These are phyloP conservation scores for Phaseolus lunatus DNA, from an alignment of 306 rosid genomes.

Conservation along the genomic window DNA sequence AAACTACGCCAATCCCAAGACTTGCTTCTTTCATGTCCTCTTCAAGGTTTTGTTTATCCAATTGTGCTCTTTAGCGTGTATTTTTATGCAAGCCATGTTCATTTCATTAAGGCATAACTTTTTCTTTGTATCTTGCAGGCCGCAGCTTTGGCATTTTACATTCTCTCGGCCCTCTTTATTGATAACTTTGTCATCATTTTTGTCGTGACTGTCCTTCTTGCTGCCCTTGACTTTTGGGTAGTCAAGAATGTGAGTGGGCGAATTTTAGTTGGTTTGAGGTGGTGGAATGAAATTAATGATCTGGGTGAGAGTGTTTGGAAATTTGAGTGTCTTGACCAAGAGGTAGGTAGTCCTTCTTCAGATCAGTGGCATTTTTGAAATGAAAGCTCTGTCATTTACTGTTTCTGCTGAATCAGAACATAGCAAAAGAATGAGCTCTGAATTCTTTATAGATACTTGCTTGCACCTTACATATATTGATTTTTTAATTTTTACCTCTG, in stretches of 20 bases:
- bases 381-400: not conserved
- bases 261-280: slow-evolving; percentile 95
- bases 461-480: slow-evolving; percentile 35
- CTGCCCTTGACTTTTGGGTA: slow-evolving; percentile 98
- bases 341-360: slow-evolving; percentile 59
- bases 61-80: not conserved
- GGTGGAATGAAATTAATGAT: slow-evolving; percentile 99
- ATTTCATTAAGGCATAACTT: slow-evolving; percentile 16
- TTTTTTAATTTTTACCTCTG: not conserved
- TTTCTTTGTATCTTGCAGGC: slow-evolving; percentile 64
- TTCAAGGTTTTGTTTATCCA: slow-evolving; percentile 72
- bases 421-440: slow-evolving; percentile 18
- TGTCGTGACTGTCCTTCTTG: slow-evolving; percentile 95
- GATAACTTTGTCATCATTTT: slow-evolving; percentile 94
- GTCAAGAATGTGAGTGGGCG: slow-evolving; percentile 99
- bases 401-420: slow-evolving; percentile 16
- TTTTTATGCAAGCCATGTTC: slow-evolving; percentile 22
- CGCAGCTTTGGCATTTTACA: slow-evolving; percentile 91
- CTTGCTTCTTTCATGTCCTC: slow-evolving; percentile 94
- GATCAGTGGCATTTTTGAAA: slow-evolving; percentile 19
- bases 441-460: slow-evolving; percentile 21
- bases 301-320: slow-evolving; percentile 98
- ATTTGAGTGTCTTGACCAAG: slow-evolving; percentile 97
- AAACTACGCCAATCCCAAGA: slow-evolving; percentile 93
- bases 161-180: slow-evolving; percentile 85